Base-by-base conservation (phyloP, 2,329 filamentous ascomycete genomes). In the Xylaria sp. region DNA sequence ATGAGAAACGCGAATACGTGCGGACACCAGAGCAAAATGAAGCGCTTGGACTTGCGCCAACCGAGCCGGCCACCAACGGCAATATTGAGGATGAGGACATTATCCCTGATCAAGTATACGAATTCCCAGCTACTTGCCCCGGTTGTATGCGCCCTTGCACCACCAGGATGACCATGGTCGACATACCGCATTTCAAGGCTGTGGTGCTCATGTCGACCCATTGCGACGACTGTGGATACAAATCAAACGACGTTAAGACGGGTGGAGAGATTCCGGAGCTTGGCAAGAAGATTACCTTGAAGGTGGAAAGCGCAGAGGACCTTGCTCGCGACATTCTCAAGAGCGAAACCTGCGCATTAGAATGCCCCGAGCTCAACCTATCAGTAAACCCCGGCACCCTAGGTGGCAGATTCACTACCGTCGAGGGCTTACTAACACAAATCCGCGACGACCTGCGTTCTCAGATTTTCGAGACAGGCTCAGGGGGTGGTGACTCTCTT, bases 101-200 rank as follows among this genome's bases (percentile, higher is more conserved):
- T 71, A 84, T 95, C 50, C 92, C 96, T 67, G 91, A 96, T 75
- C 90, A 97, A 76, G 91, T 97, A 28, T 98, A 98, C 81, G 89
- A 88, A 62, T 95, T 99, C 79, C 94, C 94, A 2, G 90, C 94
- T 6, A 91, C 88, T 61, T 99, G 95, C 77, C 95, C 95, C 0
- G 94, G 92, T 65, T 99, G 95, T 82, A 89, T 89, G 73, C 91
- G 91, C 77, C 81, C 87, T 4, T 97, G 94, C 79, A 88, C 88
- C 3, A 96, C 96, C 9, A 94, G 97, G 78, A 97, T 97, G 92
- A 97, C 97, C 82, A 96, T 97, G 89, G 92, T 98, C 60, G 92
- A 96, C 72, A 97, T 99, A 66, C 95, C 95, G 0, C 91, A 97
- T 79, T 99, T 99, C 82, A 96, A 97, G 80, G 92, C 98, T 74